phyloP scores from a whole-genome alignment of 805 yeast genomes.

The Ogataea pini region DNA sequence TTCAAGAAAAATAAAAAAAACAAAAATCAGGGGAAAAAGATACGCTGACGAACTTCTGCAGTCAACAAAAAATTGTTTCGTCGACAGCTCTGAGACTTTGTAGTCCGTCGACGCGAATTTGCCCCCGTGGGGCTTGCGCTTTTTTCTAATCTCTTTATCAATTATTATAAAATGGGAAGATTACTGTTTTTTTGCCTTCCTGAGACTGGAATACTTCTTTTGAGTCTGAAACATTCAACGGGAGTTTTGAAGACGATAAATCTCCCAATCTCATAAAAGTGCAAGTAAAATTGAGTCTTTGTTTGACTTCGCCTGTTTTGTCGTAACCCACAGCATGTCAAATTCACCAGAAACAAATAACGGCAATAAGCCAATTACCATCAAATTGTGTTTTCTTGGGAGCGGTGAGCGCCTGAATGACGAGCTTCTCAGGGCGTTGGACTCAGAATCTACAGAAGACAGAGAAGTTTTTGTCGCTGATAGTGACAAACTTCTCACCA shows the following conservation, averaged over 20 bases:
- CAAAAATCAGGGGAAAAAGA: neutral
- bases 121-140: constrained; percentile 7
- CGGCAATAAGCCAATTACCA: constrained; percentile 6
- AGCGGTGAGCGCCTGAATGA: neutral
- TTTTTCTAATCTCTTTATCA: neutral
- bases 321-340: neutral
- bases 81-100: too few relatives aligned
- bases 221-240: neutral
- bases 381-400: neutral
- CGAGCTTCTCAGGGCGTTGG: neutral
- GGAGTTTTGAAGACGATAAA: neutral
- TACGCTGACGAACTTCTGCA: neutral
- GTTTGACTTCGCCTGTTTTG: too few relatives aligned
- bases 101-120: constrained; percentile 3
- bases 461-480: constrained; percentile 2
- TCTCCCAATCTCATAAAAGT: neutral
- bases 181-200: constrained; percentile 3
- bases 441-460: neutral
- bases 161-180: neutral
- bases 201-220: neutral
- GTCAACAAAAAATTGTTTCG: too few relatives aligned
- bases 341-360: neutral
- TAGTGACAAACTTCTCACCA: constrained; percentile 2
- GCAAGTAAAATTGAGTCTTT: too few relatives aligned
- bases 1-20: neutral